Base-by-base conservation (phyloP, 805 yeast genomes). In the Cyberlindnera lachancei region DNA sequence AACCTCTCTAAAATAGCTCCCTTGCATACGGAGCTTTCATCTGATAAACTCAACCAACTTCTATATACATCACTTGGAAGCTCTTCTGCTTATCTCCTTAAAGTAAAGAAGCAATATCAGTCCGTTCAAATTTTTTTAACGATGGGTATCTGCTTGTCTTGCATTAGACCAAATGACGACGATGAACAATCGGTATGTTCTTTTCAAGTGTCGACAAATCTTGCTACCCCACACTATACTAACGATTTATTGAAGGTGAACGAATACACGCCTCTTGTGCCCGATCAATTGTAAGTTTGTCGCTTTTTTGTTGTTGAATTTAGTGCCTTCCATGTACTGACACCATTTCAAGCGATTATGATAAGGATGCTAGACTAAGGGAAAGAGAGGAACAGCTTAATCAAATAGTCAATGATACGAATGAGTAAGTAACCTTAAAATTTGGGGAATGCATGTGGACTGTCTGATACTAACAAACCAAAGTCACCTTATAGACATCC, bases 131-230 rank as follows among this genome's bases (percentile, higher is more conserved):
- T n/a, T n/a, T n/a, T n/a, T n/a, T n/a, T n/a, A n/a, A n/a, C n/a
- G n/a, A 69, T 69, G 75, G 75, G 75, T 23, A 40, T 56, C 32
- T 69, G 75, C 45, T 52, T 68, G 25, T 69, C 75, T 13, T 69
- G 75, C 41, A 53, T 69, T 13, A 42, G 54, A 25, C 50, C 55
- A 5, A 36, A 29, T 22, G 56, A 52, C 13, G 62, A 54, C 14
- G 63, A 58, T 27, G 68, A 63, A 34, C 73, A 68, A 15, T 33
- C 45, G 20, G 59, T 63, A 27, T 38, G 70, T 12, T 18, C 13
- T 29, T 21, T 15, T 28, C 14, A 60, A 18, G 11, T 15, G 12
- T 17, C 9, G 13, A 18, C 14, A 60, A 18, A 13, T 15, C 15
- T 17, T 10, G 13, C 18, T 2, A 5, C 7, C 10, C 9, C 12